Evolutionary conservation across 768 basidiomycete genomes (phyloP), one percentile per base, ranked within the genome.

Genomic region (Suillus bovinus): DNA sequence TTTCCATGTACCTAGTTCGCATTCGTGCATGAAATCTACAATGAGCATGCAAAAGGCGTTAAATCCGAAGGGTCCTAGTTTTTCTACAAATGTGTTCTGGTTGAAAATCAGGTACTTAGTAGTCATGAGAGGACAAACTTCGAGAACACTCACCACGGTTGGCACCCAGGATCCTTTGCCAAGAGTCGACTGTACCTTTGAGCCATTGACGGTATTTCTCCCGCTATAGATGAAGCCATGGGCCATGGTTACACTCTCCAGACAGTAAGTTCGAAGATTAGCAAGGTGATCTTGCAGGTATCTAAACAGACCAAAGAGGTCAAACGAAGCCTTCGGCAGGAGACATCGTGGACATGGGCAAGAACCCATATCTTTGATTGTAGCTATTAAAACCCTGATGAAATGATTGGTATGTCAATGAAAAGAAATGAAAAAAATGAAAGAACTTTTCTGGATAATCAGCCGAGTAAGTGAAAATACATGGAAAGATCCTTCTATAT

Each of bases 1-100:
- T 38, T 77, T 78, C 72, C 76, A 78, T 0, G 73, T 71, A 1
- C 80, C 79, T 0, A 80, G 68, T 46, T 78, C 78, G 38, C 72
- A 65, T 59, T 78, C 75, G 53, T 79, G 78, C 70, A 81, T 58
- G 27, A 79, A 61, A 61, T 81, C 78, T 0, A 67, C 64, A 0
- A 71, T 66, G 2, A 79, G 67, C 47, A 75, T 70, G 0, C 6
- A 16, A 61, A 63, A 76, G 3, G 69, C 27, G 47, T 74, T 64
- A 34, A 72, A 70, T 0, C 64, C 68, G 17, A 67, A 53, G 2
- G 33, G 16, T 4, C 54, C 54, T 2, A 75, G 58, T 11, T 55
- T 49, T 1, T 62, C 52, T 1, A 73, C 76, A 63, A 78, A 76
- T 5, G 75, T 61, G 53, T 79, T 80, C 60, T 17, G 68, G 73